Conservation (phyloP, 208 protist species). For the Acanthamoeba culbertsoni region DNA sequence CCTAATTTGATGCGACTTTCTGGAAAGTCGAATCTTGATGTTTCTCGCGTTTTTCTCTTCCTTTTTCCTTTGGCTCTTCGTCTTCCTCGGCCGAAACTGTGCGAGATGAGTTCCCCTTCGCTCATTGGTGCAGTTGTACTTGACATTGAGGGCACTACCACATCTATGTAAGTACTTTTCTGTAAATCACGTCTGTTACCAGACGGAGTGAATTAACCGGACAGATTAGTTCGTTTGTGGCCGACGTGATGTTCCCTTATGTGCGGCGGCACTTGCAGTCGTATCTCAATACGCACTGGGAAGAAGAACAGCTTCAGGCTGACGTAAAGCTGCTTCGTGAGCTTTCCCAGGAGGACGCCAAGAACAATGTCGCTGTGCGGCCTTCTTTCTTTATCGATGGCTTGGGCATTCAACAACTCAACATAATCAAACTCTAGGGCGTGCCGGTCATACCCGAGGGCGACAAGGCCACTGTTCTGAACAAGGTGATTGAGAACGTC, state of each 20-base stretch:
- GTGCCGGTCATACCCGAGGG: neutral
- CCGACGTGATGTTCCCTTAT: conserved; percentile 81
- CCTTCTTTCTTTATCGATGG: neutral
- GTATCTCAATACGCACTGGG: conserved; percentile 26
- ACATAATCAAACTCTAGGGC: neutral
- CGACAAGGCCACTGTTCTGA: neutral
- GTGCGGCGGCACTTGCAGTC: conserved; percentile 63
- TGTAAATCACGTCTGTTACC: neutral
- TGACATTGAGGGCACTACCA: conserved; percentile 88
- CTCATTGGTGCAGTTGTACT: conserved; percentile 66
- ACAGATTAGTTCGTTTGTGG: conserved; percentile 82
- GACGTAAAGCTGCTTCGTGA: conserved; percentile 15
- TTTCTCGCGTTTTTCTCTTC: neutral
- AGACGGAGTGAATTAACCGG: no score
- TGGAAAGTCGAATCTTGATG: no score
- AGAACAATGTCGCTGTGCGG: neutral
- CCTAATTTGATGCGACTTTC: no score
- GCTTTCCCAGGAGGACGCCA: neutral
- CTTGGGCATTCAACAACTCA: neutral
- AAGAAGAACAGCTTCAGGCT: neutral
- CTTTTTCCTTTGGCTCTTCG: neutral
- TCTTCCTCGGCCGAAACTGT: neutral
- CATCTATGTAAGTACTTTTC: conserved; percentile 75
- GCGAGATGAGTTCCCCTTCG: conserved; percentile 2
- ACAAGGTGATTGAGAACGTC: neutral